Conservation (phyloP, 1,284 basidiomycete genomes). For the Bjerkandera adusta region DNA sequence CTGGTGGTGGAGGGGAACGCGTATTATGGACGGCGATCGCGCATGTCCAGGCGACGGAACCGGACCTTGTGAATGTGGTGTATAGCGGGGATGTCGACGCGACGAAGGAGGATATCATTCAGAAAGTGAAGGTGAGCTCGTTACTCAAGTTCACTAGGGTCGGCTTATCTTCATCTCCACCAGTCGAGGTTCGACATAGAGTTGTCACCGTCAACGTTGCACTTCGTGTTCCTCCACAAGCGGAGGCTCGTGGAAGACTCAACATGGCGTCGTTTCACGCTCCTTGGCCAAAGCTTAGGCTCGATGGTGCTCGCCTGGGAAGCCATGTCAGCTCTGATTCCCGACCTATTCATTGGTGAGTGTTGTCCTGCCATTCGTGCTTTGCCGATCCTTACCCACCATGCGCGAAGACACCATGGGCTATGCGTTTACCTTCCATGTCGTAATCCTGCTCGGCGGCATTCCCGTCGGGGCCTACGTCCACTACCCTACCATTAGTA, state of each 20-base stretch:
- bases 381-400: too few species aligned
- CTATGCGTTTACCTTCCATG: constrained; percentile 90
- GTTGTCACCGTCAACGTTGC: constrained; percentile 61
- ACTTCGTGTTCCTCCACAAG: constrained; percentile 77
- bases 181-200: constrained; percentile 84
- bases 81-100: constrained; percentile 88
- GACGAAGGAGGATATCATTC: constrained; percentile 81
- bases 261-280: constrained; percentile 86
- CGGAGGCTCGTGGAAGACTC: constrained; percentile 79
- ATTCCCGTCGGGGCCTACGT: constrained; percentile 88
- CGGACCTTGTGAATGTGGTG: constrained; percentile 74
- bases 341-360: constrained; percentile 88
- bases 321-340: constrained; percentile 71
- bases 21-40: constrained; percentile 94
- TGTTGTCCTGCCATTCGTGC: not conserved
- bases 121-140: constrained; percentile 71
- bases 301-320: constrained; percentile 84
- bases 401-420: constrained; percentile 87
- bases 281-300: constrained; percentile 89
- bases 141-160: not conserved
- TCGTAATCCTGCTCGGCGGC: constrained; percentile 61
- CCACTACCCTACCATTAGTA: constrained; percentile 96
- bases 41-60: constrained; percentile 73
- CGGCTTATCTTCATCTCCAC: not conserved
- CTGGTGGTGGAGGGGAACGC: constrained; percentile 95